A percentile compares a stretch with the other conserved stretches of the same genome.
Evolutionary conservation across 768 basidiomycete species (phyloP).

Genomic region (Coprinopsis cinerea): DNA sequence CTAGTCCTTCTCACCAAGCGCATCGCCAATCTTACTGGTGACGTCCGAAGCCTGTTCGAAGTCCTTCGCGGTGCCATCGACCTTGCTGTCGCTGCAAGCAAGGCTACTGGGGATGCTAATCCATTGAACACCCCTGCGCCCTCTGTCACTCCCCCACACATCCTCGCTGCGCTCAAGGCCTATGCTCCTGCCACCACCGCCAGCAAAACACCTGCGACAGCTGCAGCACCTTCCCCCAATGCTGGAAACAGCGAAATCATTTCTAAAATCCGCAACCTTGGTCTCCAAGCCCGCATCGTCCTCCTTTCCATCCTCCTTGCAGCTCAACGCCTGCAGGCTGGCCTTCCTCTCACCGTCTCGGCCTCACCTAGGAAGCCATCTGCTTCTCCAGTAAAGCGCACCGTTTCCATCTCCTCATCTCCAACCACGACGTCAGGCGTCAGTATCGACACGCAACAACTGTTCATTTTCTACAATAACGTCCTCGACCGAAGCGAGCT

Average conservation of each 20-base stretch:
- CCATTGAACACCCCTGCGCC: conserved; percentile 30
- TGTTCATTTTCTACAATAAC: conserved; percentile 59
- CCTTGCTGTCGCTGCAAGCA: conserved; percentile 39
- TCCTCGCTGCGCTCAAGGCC: conserved; percentile 71
- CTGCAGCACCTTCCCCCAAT: conserved; percentile 16
- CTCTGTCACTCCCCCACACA: conserved; percentile 58
- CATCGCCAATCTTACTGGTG: conserved; percentile 75
- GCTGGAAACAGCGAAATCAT: conserved; percentile 56
- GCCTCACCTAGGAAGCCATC: conserved; percentile 30
- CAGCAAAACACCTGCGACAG: conserved; percentile 19
- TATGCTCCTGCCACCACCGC: conserved; percentile 44
- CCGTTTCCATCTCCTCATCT: conserved; percentile 28
- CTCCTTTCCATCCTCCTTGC: conserved; percentile 62
- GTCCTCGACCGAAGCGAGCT: conserved; percentile 52
- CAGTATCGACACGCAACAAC: conserved; percentile 50
- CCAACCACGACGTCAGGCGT: conserved; percentile 21
- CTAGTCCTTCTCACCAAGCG: conserved; percentile 74
- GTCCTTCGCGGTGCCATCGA: conserved; percentile 79
- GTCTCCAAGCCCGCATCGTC: conserved; percentile 68
- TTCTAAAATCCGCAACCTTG: conserved; percentile 60
- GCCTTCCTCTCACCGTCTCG: conserved; percentile 41
- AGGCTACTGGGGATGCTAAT: conserved; percentile 23
- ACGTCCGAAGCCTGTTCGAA: conserved; percentile 76
- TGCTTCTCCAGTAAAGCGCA: conserved; percentile 49
- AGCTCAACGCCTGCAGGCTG: conserved; percentile 53